These are phyloP conservation scores for Centaurea solstitialis DNA, from an alignment of 129 eudicot genomes.

Conservation along the genomic window DNA sequence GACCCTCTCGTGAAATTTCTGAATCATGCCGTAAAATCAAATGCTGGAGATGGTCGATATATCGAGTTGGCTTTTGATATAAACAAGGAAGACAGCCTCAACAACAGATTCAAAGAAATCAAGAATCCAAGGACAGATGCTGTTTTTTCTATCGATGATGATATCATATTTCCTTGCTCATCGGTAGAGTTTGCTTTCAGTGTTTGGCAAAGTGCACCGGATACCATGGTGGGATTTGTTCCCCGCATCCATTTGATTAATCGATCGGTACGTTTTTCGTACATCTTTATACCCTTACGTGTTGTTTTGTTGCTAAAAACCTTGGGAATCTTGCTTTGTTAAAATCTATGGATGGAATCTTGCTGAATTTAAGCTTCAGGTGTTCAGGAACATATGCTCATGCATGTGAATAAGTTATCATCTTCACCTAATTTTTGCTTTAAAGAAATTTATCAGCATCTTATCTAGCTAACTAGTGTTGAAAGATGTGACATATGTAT, in stretches of 20 bases:
- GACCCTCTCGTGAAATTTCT: constrained; percentile 53
- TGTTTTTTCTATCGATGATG: constrained; percentile 85
- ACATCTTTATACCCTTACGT: not conserved
- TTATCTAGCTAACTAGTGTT: not conserved
- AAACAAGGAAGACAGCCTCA: constrained; percentile 80
- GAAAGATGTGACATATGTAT: not conserved
- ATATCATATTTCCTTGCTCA: constrained; percentile 75
- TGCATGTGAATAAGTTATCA: not conserved
- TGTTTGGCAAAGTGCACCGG: constrained; percentile 85
- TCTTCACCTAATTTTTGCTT: not conserved
- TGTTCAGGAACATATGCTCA: not conserved
- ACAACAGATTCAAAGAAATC: constrained; percentile 80
- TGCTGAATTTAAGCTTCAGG: not conserved
- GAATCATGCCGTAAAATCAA: constrained; percentile 46
- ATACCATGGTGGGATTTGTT: constrained; percentile 88
- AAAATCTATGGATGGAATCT: not conserved
- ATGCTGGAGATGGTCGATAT: constrained; percentile 56
- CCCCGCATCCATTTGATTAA: constrained; percentile 82
- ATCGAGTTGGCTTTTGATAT: constrained; percentile 74
- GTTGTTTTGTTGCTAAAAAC: not conserved
- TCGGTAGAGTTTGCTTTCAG: constrained; percentile 78
- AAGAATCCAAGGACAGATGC: constrained; percentile 65
- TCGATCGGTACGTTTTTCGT: constrained; percentile 46
- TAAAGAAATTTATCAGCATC: not conserved
- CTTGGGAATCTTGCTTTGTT: not conserved